These are phyloP conservation scores for Ogataea nitratoaversa DNA, from an alignment of 805 yeast species.

Conservation along the genomic window DNA sequence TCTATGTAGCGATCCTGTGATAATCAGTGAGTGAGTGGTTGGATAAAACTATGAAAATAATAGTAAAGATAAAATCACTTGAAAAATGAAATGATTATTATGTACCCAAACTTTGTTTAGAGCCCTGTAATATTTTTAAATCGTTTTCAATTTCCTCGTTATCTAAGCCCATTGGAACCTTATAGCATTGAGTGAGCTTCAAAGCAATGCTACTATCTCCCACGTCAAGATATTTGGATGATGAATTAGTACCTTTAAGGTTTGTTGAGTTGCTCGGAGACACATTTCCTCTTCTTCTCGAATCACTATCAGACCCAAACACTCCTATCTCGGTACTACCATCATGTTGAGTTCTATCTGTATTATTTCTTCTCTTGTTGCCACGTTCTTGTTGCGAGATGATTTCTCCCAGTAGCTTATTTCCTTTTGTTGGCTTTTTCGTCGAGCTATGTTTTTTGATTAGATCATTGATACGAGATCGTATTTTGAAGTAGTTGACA, in stretches of 20 bases:
- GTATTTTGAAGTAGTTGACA: conserved; percentile 13
- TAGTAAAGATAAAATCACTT: no score
- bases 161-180: conserved; percentile 25
- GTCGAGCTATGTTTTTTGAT: conserved; percentile 5
- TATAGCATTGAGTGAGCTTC: conserved; percentile 22
- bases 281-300: not conserved
- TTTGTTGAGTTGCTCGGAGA: no score
- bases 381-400: conserved; percentile 6
- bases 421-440: conserved; percentile 5
- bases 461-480: conserved; percentile 7
- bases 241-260: no score
- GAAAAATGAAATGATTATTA: no score
- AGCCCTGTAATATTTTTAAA: conserved; percentile 9
- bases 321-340: no score
- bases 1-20: no score
- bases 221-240: not conserved
- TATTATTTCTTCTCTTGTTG: conserved; percentile 2
- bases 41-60: no score
- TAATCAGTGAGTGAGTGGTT: no score
- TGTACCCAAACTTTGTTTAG: no score
- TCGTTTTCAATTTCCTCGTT: conserved; percentile 28
- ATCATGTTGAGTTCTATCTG: conserved; percentile 3
- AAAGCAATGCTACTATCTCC: conserved; percentile 21
- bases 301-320: not conserved
- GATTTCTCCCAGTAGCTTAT: conserved; percentile 10